A percentile compares a stretch with the other conserved stretches of the same genome.
Conservation (phyloP, 441 rosid species). For the Corymbia citriodora region DNA sequence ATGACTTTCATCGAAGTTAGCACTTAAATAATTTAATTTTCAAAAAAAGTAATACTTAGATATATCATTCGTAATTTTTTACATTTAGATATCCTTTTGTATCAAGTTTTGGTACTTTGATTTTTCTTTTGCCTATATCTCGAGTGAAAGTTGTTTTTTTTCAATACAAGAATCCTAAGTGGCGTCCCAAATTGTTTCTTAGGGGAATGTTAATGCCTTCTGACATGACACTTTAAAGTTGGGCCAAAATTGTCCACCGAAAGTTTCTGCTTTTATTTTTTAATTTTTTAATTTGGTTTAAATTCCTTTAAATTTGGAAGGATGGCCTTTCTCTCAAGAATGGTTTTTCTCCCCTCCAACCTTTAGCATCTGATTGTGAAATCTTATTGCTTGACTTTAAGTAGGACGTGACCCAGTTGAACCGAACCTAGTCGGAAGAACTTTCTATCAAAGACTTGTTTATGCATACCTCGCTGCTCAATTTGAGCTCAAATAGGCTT, state of each 20-base stretch:
- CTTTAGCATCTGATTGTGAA: neutral
- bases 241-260: neutral
- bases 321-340: neutral
- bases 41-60: too few species aligned
- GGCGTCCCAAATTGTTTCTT: neutral
- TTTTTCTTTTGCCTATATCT: neutral
- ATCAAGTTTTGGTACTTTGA: too few species aligned
- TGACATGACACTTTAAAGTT: neutral
- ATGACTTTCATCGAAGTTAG: too few species aligned
- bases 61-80: too few species aligned
- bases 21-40: too few species aligned
- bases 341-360: neutral
- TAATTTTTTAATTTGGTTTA: too few species aligned
- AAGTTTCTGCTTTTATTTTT: neutral
- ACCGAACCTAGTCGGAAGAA: neutral
- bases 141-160: neutral
- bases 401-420: neutral
- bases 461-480: neutral
- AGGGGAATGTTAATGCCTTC: neutral
- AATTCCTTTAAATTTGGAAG: neutral
- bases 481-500: neutral
- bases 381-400: neutral
- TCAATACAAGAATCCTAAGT: neutral
- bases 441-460: neutral
- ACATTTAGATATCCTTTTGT: too few species aligned